These are phyloP conservation scores for Lumnitzera littorea DNA, from an alignment of 345 rosid genomes.

Conservation along the genomic window DNA sequence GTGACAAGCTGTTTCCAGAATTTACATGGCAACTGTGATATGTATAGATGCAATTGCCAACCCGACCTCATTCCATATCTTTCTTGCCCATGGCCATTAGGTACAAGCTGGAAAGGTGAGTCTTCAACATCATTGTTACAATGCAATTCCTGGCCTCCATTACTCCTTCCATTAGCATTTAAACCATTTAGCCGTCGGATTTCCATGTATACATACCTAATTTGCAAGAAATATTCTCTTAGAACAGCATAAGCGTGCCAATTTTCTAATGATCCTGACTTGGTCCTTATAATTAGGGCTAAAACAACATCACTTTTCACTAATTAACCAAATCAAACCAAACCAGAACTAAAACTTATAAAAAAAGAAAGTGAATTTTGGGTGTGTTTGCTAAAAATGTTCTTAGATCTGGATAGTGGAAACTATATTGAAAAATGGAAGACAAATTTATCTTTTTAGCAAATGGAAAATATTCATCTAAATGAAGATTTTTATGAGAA, in stretches of 20 bases:
- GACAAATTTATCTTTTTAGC: too few relatives aligned
- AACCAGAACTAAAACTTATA: too few relatives aligned
- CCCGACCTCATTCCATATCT: conserved; percentile 49
- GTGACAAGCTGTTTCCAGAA: conserved; percentile 8
- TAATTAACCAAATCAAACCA: too few relatives aligned
- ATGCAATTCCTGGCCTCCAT: conserved; percentile 17
- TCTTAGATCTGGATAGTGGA: too few relatives aligned
- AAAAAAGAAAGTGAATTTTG: too few relatives aligned
- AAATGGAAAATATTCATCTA: too few relatives aligned
- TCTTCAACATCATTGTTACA: conserved; percentile 9
- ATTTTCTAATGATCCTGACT: too few relatives aligned
- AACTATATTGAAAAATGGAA: too few relatives aligned
- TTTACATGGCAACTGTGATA: conserved; percentile 93
- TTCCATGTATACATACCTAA: conserved; percentile 68
- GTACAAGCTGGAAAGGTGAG: conserved; percentile 30
- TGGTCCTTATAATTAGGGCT: too few relatives aligned
- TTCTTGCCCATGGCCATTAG: conserved; percentile 16
- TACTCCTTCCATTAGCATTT: conserved; percentile 3
- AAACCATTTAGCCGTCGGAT: conserved; percentile 29
- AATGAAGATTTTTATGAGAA: too few relatives aligned
- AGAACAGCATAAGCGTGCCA: background rate
- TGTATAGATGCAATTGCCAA: conserved; percentile 68
- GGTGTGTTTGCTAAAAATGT: too few relatives aligned
- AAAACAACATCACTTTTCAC: too few relatives aligned
- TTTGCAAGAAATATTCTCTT: conserved; percentile 4